Evolutionary conservation across 805 yeast genomes (phyloP), one percentile per base, ranked within the genome.

Genomic region (Cyberlindnera mrakii): DNA sequence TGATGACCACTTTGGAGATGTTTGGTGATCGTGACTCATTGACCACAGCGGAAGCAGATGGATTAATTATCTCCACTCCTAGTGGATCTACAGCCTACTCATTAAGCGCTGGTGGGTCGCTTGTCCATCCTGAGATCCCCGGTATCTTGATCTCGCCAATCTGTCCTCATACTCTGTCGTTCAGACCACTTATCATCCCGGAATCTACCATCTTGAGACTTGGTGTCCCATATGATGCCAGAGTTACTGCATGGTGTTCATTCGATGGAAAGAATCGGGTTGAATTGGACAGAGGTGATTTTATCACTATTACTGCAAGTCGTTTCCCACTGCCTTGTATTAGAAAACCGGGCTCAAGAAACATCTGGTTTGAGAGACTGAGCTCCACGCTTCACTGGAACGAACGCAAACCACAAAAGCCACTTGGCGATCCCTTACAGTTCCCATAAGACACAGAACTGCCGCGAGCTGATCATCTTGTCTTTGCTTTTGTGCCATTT

Each of bases 11-110:
- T 5, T 58, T 75, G 27, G 79, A 75, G 48, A 54, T 75, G 35
- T 74, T 67, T 57, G 71, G 72, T 30, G 77, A 73, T 49, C 64
- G 63, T 49, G 74, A 70, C 37, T 63, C 64, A 25, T 57, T 80
- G 37, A 80, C 86, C 14, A 73, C 82, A 3, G 77, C 82, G 18
- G 79, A 78, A 15, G 85, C 84, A 0, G 87, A 80, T 58, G 87
- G 87, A 2, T 60, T 78, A 11, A 77, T 78, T 11, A 72, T 78
- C 36, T 71, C 83, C 3, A 77, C 86, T 0, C 86, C 87, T 7
- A 78, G 83, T 16, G 87, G 87, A 0, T 77, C 82, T 4, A 75
- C 81, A 0, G 81, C 81, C 2, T 75, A 75, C 51, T 72, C 78
- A 1, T 59, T 75, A 35, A 67, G 75, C 38, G 68, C 77, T 7